phyloP scores from a whole-genome alignment of 306 rosid genomes.

The Gleditsia sinensis region DNA sequence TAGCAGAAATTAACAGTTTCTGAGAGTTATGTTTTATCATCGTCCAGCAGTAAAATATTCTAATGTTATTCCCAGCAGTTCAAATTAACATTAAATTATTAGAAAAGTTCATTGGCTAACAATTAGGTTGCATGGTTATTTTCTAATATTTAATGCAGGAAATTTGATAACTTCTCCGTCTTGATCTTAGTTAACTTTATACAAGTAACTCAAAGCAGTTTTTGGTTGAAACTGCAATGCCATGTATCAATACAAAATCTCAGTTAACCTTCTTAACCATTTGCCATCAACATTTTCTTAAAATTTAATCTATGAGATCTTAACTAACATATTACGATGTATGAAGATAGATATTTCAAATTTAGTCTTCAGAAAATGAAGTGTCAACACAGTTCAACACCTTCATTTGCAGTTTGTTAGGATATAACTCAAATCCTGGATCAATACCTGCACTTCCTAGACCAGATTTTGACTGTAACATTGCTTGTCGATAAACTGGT shows the following conservation, averaged over 20 bases:
- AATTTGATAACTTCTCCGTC: neutral
- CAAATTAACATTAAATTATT: neutral
- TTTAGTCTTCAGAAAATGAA: neutral
- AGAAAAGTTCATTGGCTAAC: neutral
- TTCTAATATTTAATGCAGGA: neutral
- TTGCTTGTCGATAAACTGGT: slow-evolving; percentile 71
- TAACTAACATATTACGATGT: neutral
- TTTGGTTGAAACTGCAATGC: neutral
- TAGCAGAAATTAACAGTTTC: neutral
- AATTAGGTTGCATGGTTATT: neutral
- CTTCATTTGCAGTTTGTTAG: neutral
- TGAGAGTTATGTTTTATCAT: neutral
- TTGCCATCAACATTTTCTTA: neutral
- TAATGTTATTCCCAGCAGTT: neutral
- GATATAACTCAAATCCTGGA: neutral
- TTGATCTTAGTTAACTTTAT: neutral
- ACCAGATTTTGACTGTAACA: slow-evolving; percentile 81
- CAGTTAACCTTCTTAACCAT: neutral
- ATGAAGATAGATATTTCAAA: neutral
- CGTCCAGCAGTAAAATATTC: neutral
- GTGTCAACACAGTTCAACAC: neutral
- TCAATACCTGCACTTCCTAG: slow-evolving; percentile 65
- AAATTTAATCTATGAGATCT: neutral
- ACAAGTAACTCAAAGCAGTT: neutral
- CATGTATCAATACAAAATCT: neutral